Base-by-base conservation (phyloP, 2,329 filamentous ascomycete species). In the Aspergillus transmontanensis region DNA sequence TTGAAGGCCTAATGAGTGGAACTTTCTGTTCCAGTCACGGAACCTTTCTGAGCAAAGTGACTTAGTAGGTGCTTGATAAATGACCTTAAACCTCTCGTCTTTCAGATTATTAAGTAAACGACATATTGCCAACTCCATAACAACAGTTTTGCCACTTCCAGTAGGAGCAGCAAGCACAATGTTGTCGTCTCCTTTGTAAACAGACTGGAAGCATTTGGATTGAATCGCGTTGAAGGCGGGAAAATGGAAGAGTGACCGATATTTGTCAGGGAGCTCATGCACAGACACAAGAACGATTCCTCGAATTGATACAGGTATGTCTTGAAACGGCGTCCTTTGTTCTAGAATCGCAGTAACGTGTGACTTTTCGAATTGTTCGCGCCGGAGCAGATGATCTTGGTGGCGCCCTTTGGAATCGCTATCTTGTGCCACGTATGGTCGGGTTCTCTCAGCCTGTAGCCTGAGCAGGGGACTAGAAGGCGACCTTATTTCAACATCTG, bases 11-110 rank as follows among this genome's bases (percentile, higher is more conserved):
- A 95, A 79, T 16, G 85, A 80, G 28, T 81, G 82, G 71, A 96
- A 94, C 70, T 93, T 95, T 55, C 81, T 82, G 64, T 87, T 84
- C 92, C 93, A 96, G 69, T 96, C 92, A 56, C 86, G 85, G 57
- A 90, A 85, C 43, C 91, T 82, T 72, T 96, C 92, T 0, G 89
- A 85, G 72, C 92, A 96, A 1, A 96, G 81, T 0, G 92, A 91
- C 68, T 95, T 96, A 0, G 91, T 94, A 0, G 92, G 93, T 12
- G 92, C 92, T 77, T 92, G 90, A 70, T 96, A 96, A 3, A 96
- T 85, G 50, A 94, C 87, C 75, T 96, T 96, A 83, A 89, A 93
- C 55, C 88, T 81, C 73, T 78, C 87, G 71, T 78, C 85, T 71
- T 75, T 82, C 55, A 85, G 82, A 5, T 79, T 82, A 41, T 84